Evolutionary conservation across 768 basidiomycete genomes (phyloP), one percentile per base, ranked within the genome.

Genomic region (Crucibulum laeve): DNA sequence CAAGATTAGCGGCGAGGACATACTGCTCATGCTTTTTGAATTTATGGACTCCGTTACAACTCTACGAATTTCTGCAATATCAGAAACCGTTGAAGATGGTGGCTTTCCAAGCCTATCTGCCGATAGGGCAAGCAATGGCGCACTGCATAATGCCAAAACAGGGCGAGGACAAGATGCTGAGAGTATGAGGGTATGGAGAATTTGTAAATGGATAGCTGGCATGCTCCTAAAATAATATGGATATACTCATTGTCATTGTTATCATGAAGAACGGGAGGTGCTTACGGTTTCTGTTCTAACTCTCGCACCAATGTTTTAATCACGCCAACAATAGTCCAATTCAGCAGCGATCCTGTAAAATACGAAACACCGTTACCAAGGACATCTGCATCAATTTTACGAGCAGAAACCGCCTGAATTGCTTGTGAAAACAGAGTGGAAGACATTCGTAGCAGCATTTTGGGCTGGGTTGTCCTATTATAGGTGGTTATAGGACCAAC

Each of bases 291-390:
- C 24, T 70, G 68, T 42, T 78, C 71, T 28, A 87, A 71, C 40
- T 90, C 85, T 45, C 64, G 70, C 21, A 80, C 58, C 43, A 91
- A 68, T 1, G 72, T 76, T 56, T 76, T 77, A 42, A 89, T 70
- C 8, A 90, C 79, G 2, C 86, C 85, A 2, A 83, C 80, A 4
- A 90, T 71, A 0, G 87, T 89, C 89, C 89, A 91, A 48, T 77
- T 82, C 30, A 91, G 69, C 15, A 91, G 64, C 0, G 82, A 78
- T 4, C 80, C 78, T 17, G 80, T 74, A 53, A 91, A 90, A 59
- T 87, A 91, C 4, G 83, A 81, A 25, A 89, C 71, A 1, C 89
- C 89, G 49, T 84, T 90, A 58, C 74, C 74, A 17, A 91, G 61
- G 15, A 74, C 71, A 21, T 88, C 87, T 38, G 60, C 71, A 47